Evolutionary conservation across 2,329 filamentous ascomycete genomes (phyloP), one percentile per base, ranked within the genome.

Genomic region (Dactylonectria macrodidyma): DNA sequence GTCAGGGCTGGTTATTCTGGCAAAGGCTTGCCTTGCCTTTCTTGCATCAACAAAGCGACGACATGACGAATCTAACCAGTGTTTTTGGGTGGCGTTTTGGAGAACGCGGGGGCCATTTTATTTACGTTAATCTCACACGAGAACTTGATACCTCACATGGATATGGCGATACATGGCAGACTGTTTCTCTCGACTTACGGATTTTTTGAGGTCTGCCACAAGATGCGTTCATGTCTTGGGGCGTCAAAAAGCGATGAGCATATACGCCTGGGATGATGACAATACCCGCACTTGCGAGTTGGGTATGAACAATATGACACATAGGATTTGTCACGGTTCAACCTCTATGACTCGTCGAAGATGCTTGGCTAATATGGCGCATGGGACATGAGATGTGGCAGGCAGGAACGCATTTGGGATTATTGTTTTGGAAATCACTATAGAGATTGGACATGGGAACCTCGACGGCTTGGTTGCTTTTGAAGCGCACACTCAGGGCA

Each of bases 141-240:
- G 66, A 73, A 65, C 70, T 65, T 74, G 74, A 76, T 76, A 76
- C 74, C 74, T 75, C 62, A 54, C 48, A 66, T 51, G 73, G 66
- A 68, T 60, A 54, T 60, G 62, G 50, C 63, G 65, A 62, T 61
- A 66, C 59, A 54, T 52, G 62, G 68, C 65, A 67, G 60, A 66
- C 63, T 67, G 62, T 56, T 69, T 70, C 64, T 67, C 51, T 61
- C 54, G 65, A 62, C 66, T 65, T 59, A 24, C 38, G 70, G 64
- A 62, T 65, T 66, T 69, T 34, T 63, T 63, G 44, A 57, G 44
- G 38, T 51, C 34, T 47, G 57, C 14, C 44, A 26, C 54, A 62
- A 50, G 22, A 59, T 19, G 59, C n/a, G 24, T 33, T 11, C 59
- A 54, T 55, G 24, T 47, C 38, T 46, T 47, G 50, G 26, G 33